phyloP scores from a whole-genome alignment of 164 flowering plant species.

The Chloranthus sessilifolius region DNA sequence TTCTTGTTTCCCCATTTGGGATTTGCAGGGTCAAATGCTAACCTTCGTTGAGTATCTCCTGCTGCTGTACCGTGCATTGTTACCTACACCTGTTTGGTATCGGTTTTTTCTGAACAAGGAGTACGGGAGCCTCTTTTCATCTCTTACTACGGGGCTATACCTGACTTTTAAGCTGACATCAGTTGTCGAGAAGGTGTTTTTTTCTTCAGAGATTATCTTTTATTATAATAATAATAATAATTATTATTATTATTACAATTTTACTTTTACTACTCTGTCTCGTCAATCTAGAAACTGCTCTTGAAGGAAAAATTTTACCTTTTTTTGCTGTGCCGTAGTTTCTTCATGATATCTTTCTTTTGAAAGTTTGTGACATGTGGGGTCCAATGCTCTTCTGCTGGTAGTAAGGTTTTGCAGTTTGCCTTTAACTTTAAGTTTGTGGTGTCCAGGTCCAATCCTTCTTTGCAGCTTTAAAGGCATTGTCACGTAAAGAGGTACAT shows the following conservation, averaged over 20 bases:
- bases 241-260: too few species aligned
- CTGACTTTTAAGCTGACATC: constrained; percentile 97
- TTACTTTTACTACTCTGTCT: too few species aligned
- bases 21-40: constrained; percentile 87
- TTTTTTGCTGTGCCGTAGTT: too few species aligned
- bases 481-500: constrained; percentile 91
- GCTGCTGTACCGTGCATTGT: constrained; percentile 83
- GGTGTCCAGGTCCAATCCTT: constrained; percentile 74
- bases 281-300: too few species aligned
- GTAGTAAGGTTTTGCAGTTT: too few species aligned
- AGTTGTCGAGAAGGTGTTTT: constrained; percentile 86
- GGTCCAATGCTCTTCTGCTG: too few species aligned
- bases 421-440: too few species aligned
- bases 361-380: too few species aligned
- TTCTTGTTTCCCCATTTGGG: not conserved
- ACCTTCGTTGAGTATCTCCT: constrained; percentile 90
- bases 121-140: constrained; percentile 97
- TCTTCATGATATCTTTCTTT: too few species aligned
- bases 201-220: not conserved
- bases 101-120: constrained; percentile 98
- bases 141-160: constrained; percentile 94
- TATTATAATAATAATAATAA: too few species aligned
- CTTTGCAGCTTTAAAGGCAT: constrained; percentile 74
- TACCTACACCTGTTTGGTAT: constrained; percentile 99
- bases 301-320: too few species aligned